Evolutionary conservation across 495 filamentous ascomycete species (phyloP).

Genomic region (Xylaria sp.): DNA sequence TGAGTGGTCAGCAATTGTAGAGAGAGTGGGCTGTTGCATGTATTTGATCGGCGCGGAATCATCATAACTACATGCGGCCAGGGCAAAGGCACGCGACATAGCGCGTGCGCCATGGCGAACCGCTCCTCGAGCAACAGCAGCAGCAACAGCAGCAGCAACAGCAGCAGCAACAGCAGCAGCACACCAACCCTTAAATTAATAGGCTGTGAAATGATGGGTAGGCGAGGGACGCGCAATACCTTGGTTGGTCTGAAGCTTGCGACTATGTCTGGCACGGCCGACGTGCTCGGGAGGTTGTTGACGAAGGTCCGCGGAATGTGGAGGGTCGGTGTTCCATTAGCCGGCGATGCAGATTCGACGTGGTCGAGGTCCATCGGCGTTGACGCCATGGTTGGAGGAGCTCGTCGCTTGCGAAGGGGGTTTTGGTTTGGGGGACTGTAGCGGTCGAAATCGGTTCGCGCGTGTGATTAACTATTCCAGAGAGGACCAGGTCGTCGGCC

Average conservation of each 20-base stretch:
- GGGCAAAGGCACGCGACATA: background rate
- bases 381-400: slow-evolving; percentile 50
- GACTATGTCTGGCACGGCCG: slow-evolving; percentile 55
- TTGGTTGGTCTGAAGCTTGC: slow-evolving; percentile 58
- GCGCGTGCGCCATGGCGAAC: too few relatives aligned
- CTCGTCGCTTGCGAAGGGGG: background rate
- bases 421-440: too few relatives aligned
- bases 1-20: slow-evolving; percentile 17
- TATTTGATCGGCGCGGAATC: background rate
- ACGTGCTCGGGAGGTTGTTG: slow-evolving; percentile 44
- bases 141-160: too few relatives aligned
- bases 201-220: background rate
- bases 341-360: slow-evolving; percentile 43
- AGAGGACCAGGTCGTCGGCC: background rate
- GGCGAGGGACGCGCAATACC: slow-evolving; percentile 38
- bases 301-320: slow-evolving; percentile 49
- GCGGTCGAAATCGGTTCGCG: background rate
- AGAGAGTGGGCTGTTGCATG: background rate
- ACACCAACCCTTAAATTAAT: background rate
- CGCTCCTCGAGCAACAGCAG: background rate
- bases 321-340: slow-evolving; percentile 45
- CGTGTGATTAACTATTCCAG: background rate
- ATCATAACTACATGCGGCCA: background rate
- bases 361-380: slow-evolving; percentile 61
- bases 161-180: background rate